Evolutionary conservation across 2,329 filamentous ascomycete genomes (phyloP), one percentile per base, ranked within the genome.

Genomic region (Paraphaeosphaeria sporulosa): DNA sequence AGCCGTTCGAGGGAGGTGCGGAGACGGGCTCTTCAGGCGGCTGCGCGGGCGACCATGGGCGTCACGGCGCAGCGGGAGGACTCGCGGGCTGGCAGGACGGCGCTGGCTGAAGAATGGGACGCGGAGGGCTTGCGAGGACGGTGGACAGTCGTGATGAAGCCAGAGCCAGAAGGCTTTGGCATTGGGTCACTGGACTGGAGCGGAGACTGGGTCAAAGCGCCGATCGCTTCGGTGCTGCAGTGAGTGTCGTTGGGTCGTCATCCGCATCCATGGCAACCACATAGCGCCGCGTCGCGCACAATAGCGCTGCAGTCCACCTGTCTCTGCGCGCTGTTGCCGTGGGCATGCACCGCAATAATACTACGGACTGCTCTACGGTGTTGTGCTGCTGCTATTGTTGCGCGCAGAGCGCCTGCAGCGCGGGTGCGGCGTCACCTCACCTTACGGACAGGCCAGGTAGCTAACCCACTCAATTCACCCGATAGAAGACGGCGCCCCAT

Each of bases 1-100:
- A 60, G 61, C 63, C 57, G 59, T 64, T 67, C 62, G 69, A 69
- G 65, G 70, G 67, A 64, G 64, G 60, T 62, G 72, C 67, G 64
- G 70, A 66, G 65, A 64, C 56, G 43, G 54, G 64, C 61, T 68
- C 64, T 62, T 69, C 66, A 68, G 62, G 68, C 64, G 61, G 66
- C 64, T 46, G 65, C 30, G 44, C 54, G 67, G 58, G 55, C 63
- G 55, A 60, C 54, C 64, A 67, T 64, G 61, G 60, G 63, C 59
- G 30, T 51, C 48, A 61, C 19, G 53, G 50, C 36, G 61, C 62
- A 43, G 57, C 6, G 58, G 27, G 49, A 27, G 46, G 47, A 53
- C 42, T 27, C 40, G 42, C 34, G 61, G 21, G 38, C 57, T 43
- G 46, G 58, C 59, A 60, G 44, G 38, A 42, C 59, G 44, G 62